phyloP scores from a whole-genome alignment of 345 rosid species.

The Aquilaria malaccensis region DNA sequence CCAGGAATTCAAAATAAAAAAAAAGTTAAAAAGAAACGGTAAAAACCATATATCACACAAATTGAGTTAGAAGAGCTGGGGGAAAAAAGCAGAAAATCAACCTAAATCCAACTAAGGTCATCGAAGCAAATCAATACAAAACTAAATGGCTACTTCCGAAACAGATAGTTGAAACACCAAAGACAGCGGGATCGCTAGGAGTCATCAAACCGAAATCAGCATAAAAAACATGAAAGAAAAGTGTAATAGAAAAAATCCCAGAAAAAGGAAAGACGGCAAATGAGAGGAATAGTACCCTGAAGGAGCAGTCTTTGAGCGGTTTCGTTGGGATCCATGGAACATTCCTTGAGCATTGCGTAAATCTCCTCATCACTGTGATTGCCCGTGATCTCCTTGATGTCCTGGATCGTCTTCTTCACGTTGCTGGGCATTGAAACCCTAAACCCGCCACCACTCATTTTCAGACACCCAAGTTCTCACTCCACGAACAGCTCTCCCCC shows the following conservation, averaged over 20 bases:
- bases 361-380: slow-evolving; percentile 90
- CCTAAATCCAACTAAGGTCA: no score
- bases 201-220: slow-evolving; percentile 10
- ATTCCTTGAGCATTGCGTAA: slow-evolving; percentile 84
- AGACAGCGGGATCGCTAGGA: neutral
- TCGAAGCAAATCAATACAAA: no score
- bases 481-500: slow-evolving; percentile 15
- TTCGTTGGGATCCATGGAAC: slow-evolving; percentile 93
- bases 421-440: slow-evolving; percentile 65
- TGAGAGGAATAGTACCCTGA: slow-evolving; percentile 39
- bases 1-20: no score
- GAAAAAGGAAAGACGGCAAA: neutral
- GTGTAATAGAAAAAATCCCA: slow-evolving; percentile 9
- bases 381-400: slow-evolving; percentile 68
- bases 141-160: no score
- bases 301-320: slow-evolving; percentile 59
- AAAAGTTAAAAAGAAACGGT: no score
- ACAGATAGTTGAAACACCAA: neutral
- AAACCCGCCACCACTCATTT: slow-evolving; percentile 70
- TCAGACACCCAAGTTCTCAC: slow-evolving; percentile 20
- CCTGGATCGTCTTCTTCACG: slow-evolving; percentile 61
- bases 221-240: neutral
- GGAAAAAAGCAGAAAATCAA: no score
- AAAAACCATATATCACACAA: neutral
- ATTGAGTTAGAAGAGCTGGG: neutral